Percentiles rank a stretch among this genome's conserved stretches.
Evolutionary conservation across 495 filamentous ascomycete genomes (phyloP).

Genomic region (Neurospora tetraspora): DNA sequence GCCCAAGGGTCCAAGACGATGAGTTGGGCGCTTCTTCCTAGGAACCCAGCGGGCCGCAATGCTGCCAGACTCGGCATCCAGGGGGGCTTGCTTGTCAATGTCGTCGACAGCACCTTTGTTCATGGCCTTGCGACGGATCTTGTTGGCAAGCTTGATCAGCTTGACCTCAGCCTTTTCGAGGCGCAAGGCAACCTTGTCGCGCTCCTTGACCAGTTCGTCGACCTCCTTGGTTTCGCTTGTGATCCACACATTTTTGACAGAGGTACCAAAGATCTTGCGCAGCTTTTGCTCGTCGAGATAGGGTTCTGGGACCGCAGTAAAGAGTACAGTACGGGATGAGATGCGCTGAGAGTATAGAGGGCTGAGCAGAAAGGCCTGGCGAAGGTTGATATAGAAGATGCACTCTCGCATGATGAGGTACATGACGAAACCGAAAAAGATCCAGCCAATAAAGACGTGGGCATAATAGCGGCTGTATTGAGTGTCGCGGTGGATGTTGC

Average conservation of each 20-base stretch:
- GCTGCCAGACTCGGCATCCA: constrained; percentile 58
- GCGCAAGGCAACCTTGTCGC: constrained; percentile 73
- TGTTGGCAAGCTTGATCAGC: constrained; percentile 75
- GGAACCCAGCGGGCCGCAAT: constrained; percentile 73
- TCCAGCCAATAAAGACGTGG: constrained; percentile 59
- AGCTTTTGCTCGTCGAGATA: constrained; percentile 67
- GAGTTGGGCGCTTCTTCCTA: constrained; percentile 74
- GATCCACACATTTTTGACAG: constrained; percentile 83
- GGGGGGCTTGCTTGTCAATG: constrained; percentile 34
- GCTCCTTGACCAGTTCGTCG: constrained; percentile 73
- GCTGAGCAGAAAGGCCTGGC: constrained; percentile 87
- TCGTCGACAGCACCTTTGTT: constrained; percentile 54
- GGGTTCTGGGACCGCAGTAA: constrained; percentile 69
- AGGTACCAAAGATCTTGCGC: constrained; percentile 65
- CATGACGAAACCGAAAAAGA: constrained; percentile 81
- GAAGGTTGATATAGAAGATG: constrained; percentile 90
- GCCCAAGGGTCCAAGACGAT: constrained; percentile 64
- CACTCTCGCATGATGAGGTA: constrained; percentile 82
- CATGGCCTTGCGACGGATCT: constrained; percentile 56
- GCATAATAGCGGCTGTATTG: constrained; percentile 58
- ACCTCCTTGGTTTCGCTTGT: constrained; percentile 69
- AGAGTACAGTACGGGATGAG: constrained; percentile 88
- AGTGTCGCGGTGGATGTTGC: constrained; percentile 51
- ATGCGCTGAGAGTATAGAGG: constrained; percentile 81
- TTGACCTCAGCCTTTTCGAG: constrained; percentile 86